Evolutionary conservation across 257 asterid species (phyloP).

Genomic region (Verbascum thapsus): DNA sequence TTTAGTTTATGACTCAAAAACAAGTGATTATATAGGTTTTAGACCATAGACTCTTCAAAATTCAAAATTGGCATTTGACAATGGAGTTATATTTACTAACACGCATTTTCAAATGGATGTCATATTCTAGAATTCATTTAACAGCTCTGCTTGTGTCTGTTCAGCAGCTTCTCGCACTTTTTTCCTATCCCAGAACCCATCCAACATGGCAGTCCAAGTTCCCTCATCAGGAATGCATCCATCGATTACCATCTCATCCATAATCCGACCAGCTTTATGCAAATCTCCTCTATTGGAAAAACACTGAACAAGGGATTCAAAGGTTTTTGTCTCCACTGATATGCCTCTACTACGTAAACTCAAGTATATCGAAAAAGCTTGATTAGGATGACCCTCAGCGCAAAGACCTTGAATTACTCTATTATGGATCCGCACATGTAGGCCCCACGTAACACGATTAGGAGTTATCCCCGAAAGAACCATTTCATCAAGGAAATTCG

Average conservation of each 20-base stretch:
- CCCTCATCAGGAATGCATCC: slow-evolving; percentile 71
- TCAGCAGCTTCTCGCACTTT: slow-evolving; percentile 70
- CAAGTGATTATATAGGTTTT: no score
- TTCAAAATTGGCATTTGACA: neutral
- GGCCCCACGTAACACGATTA: slow-evolving; percentile 79
- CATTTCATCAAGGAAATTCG: slow-evolving; percentile 89
- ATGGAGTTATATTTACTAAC: slow-evolving; percentile 4
- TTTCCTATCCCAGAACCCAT: slow-evolving; percentile 66
- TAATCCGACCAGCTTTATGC: slow-evolving; percentile 64
- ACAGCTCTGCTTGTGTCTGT: slow-evolving; percentile 44
- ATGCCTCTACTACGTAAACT: slow-evolving; percentile 76
- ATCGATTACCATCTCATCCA: slow-evolving; percentile 79
- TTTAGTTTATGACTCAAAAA: no score
- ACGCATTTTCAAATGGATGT: slow-evolving; percentile 30
- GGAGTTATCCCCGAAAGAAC: slow-evolving; percentile 77
- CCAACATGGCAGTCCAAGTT: slow-evolving; percentile 60
- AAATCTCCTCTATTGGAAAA: slow-evolving; percentile 63
- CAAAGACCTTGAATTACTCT: slow-evolving; percentile 69
- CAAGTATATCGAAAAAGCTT: slow-evolving; percentile 67
- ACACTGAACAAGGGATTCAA: slow-evolving; percentile 51
- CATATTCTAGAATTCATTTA: slow-evolving; percentile 34
- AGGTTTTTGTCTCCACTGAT: slow-evolving; percentile 66
- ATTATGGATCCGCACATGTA: slow-evolving; percentile 79
- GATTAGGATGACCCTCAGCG: slow-evolving; percentile 43
- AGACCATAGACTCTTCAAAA: neutral